Conservation (phyloP, 345 rosid genomes). For the Syzygium grande region DNA sequence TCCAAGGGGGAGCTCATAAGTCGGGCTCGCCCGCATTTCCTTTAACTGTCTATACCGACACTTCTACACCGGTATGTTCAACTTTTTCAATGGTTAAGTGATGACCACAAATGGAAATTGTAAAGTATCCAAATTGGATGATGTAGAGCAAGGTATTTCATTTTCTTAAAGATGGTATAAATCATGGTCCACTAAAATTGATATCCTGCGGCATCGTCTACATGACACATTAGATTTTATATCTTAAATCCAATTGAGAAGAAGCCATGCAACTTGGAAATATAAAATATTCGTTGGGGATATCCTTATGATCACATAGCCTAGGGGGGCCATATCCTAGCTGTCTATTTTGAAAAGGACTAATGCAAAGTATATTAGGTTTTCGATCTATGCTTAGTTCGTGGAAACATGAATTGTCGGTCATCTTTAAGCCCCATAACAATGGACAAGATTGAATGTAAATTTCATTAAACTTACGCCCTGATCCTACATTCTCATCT, state of each 20-base stretch:
- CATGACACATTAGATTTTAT: not conserved
- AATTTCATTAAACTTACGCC: not conserved
- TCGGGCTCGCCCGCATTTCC: not conserved
- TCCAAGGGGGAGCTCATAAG: not conserved
- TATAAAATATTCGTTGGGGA: not conserved
- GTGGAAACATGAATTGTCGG: not conserved
- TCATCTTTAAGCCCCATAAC: not conserved
- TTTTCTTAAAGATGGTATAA: not conserved
- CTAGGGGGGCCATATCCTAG: not conserved
- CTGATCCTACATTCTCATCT: not conserved
- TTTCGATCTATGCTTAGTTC: not conserved
- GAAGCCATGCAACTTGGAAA: not conserved
- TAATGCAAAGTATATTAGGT: not conserved
- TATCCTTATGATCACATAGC: not conserved
- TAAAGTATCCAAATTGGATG: not conserved
- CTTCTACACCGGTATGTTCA: not conserved
- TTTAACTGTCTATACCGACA: not conserved
- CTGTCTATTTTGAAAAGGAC: not conserved
- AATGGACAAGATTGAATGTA: not conserved
- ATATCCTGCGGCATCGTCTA: not conserved
- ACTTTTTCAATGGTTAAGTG: not conserved
- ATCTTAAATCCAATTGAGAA: not conserved
- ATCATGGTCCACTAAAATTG: not conserved
- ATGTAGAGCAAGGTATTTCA: not conserved
- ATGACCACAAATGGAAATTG: not conserved